These are phyloP conservation scores for Rhizopogon roseolus DNA, from an alignment of 768 basidiomycete species.

Conservation along the genomic window DNA sequence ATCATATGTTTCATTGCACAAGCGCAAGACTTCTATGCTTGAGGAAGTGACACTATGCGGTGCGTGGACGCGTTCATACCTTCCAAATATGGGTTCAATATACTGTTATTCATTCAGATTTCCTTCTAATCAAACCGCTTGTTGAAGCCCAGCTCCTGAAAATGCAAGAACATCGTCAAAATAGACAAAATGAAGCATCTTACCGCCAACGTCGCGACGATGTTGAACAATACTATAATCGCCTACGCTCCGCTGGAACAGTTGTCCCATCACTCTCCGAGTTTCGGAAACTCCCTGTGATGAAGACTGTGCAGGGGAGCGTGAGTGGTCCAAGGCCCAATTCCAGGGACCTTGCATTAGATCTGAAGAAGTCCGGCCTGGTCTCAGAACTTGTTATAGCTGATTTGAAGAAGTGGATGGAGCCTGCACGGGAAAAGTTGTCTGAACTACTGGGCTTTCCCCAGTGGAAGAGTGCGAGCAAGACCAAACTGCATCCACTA, in stretches of 20 bases:
- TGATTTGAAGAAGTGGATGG: conserved; percentile 47
- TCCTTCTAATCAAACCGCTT: conserved; percentile 6
- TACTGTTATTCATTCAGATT: conserved; percentile 11
- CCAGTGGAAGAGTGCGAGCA: conserved; percentile 46
- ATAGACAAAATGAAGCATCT: conserved; percentile 21
- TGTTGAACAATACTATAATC: conserved; percentile 40
- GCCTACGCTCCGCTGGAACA: conserved; percentile 32
- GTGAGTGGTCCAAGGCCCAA: neutral
- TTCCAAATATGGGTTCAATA: neutral
- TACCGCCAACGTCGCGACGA: conserved; percentile 26
- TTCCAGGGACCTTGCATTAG: conserved; percentile 14
- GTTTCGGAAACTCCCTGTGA: conserved; percentile 47
- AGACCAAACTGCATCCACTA: conserved; percentile 45
- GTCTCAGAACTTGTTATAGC: conserved; percentile 33
- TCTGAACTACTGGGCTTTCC: conserved; percentile 43
- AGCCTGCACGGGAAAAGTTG: conserved; percentile 38
- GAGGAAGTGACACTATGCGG: conserved; percentile 36
- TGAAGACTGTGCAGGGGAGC: conserved; percentile 27
- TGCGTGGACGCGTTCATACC: conserved; percentile 14
- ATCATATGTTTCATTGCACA: conserved; percentile 34
- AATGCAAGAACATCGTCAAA: conserved; percentile 18
- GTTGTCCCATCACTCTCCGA: conserved; percentile 41
- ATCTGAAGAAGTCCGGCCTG: conserved; percentile 24
- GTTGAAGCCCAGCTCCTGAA: conserved; percentile 27
- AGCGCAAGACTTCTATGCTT: conserved; percentile 31